Evolutionary conservation across 2,329 filamentous ascomycete species (phyloP).

Genomic region (Neofusicoccum sp.): DNA sequence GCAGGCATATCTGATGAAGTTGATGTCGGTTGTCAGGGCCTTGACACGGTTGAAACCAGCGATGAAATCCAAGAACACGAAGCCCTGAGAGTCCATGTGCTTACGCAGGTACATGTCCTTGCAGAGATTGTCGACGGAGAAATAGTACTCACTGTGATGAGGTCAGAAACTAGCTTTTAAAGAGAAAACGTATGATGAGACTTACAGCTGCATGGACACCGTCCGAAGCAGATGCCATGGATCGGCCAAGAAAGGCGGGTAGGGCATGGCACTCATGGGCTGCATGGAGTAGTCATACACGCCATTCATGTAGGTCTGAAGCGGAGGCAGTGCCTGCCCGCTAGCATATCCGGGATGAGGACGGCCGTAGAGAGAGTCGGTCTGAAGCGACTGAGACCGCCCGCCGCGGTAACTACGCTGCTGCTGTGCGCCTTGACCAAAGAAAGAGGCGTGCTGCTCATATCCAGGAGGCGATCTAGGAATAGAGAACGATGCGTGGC

Average conservation of each 20-base stretch:
- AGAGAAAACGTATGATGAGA: constrained; percentile 10
- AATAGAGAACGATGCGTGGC: constrained; percentile 35
- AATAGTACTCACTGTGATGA: constrained; percentile 79
- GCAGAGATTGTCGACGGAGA: constrained; percentile 91
- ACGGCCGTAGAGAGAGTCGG: constrained; percentile 51
- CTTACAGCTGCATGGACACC: constrained; percentile 61
- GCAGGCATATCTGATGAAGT: constrained; percentile 72
- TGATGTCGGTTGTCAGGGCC: constrained; percentile 67
- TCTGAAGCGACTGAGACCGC: constrained; percentile 63
- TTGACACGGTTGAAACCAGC: constrained; percentile 84
- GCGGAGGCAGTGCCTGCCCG: constrained; percentile 38
- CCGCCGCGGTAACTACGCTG: constrained; percentile 50
- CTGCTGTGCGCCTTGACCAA: constrained; percentile 25
- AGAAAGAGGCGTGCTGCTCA: constrained; percentile 34
- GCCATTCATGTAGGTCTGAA: constrained; percentile 51
- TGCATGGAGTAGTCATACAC: constrained; percentile 59
- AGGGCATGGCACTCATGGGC: constrained; percentile 59
- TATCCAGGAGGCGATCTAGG: constrained; percentile 37
- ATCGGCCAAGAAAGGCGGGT: constrained; percentile 57
- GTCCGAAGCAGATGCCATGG: constrained; percentile 56
- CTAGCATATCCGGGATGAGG: constrained; percentile 31
- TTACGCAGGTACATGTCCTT: constrained; percentile 87
- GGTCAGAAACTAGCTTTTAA: constrained; percentile 24
- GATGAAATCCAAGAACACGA: constrained; percentile 77
- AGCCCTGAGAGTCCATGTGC: constrained; percentile 94